Conservation (phyloP, 2,329 filamentous ascomycete genomes). For the Basipetospora chlamydospora region DNA sequence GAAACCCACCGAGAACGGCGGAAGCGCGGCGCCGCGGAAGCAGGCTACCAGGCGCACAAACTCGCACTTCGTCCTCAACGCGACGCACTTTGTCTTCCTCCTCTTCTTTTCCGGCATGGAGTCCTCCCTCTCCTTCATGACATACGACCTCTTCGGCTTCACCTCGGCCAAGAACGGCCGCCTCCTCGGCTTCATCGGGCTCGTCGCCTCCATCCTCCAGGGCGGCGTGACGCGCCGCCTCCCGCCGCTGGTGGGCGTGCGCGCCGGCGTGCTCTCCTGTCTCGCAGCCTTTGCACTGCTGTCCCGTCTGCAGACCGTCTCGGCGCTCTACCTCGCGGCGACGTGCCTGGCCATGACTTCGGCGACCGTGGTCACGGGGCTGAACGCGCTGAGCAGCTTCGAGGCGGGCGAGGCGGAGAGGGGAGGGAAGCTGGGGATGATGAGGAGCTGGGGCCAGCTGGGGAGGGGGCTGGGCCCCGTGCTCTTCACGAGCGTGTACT, state of each 20-base stretch:
- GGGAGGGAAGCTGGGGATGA: constrained; percentile 71
- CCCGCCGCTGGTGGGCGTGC: constrained; percentile 65
- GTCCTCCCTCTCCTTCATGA: constrained; percentile 94
- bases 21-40: constrained; percentile 10
- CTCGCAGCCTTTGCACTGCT: constrained; percentile 70
- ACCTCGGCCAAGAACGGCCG: constrained; percentile 66
- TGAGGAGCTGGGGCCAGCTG: constrained; percentile 72
- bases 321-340: constrained; percentile 66
- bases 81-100: constrained; percentile 78
- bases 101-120: constrained; percentile 98
- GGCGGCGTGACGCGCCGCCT: constrained; percentile 80
- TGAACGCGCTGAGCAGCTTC: constrained; percentile 85
- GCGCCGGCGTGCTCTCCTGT: constrained; percentile 64
- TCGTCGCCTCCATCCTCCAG: constrained; percentile 84
- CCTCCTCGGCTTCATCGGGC: constrained; percentile 78
- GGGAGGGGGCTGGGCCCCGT: constrained; percentile 78
- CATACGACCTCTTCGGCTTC: constrained; percentile 82
- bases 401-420: constrained; percentile 70
- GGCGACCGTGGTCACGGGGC: constrained; percentile 83
- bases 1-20: constrained; percentile 13
- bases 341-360: constrained; percentile 78
- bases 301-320: constrained; percentile 50
- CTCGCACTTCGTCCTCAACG: constrained; percentile 67
- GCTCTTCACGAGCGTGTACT: constrained; percentile 88
- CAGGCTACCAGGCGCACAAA: constrained; percentile 47